Base-by-base conservation (phyloP, 805 yeast genomes). In the Myxozyma mucilagina region DNA sequence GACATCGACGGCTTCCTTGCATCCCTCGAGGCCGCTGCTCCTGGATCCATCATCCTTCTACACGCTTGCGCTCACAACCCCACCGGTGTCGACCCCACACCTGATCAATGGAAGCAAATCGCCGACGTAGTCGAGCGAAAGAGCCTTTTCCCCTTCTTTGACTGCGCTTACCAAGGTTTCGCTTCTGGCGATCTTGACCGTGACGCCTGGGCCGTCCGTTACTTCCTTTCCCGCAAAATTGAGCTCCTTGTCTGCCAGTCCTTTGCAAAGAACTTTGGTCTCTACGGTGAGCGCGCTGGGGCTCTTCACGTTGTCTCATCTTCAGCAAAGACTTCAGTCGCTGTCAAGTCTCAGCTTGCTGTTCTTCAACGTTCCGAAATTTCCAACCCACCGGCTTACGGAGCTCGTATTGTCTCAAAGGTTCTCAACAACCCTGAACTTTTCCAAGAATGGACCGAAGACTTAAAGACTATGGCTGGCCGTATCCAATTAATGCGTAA, bases 1-100 rank as follows among this genome's bases (percentile, higher is more conserved):
- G 87, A 89, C 72, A 74, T 92, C 61, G 78, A 82, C 7, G 96
- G 91, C 0, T 84, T 86, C 71, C 68, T 92, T 41, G 67, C 69
- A 11, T 77, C 90, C 47, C 86, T 93, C 65, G 78, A 82, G 50
- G 59, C 73, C 20, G 96, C 97, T 11, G 87, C 87, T 57, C 73
- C 74, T 7, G 96, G 96, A 52, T 90, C 96, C 8, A 78, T 90
- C 48, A 85, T 93, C 68, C 75, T 93, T 60, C 80, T 93, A 62
- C 99, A 93, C 73, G 91, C 98, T 3, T 92, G 97, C 75, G 98
- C 98, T 38, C 99, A 93, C 77, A 93, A 93, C 75, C 98, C 99
- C 61, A 93, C 98, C 24, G 99, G 98, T 45, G 84, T 93, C 68
- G 99, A 93, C 74, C 98, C 98, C 59, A 84, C 88, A 1, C 78